Base-by-base conservation (phyloP, 164 flowering plant genomes). In the Platanus orientalis region DNA sequence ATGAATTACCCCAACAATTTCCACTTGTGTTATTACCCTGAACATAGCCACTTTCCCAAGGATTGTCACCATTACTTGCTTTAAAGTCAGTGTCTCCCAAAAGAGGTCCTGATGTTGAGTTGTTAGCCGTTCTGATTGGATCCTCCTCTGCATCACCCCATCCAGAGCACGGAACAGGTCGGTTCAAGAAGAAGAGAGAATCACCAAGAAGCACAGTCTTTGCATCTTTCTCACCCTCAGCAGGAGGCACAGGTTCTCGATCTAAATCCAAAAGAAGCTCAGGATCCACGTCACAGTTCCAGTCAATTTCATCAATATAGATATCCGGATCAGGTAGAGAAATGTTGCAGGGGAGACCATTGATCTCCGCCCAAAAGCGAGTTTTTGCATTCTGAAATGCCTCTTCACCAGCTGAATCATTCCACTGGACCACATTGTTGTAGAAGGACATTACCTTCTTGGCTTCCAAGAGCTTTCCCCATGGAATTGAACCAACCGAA, bases 401-500 rank as follows among this genome's bases (percentile, higher is more conserved):
- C 58, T 83, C 92, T 76, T 84, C 73, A 42, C 76, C 89, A 21
- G 90, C 92, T n/a, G 87, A 78, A 58, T 83, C 94, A 56, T 86
- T 69, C 97, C 97, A 90, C 30, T 75, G 61, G 24, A 78, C 42
- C 29, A 90, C 75, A 63, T 77, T 78, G 19, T 61, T 47, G 40
- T 78, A 73, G 29, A 50, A 65, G 29, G 45, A 48, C 73, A 73
- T 75, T 30, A 56, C 66, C 30, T 73, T 79, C 76, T 81, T 82
- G 0, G 82, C 48, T 66, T 82, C 77, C 26, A 80, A 53, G 23
- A 90, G 63, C 62, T 78, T 84, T 40, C 71, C 7, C 92, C 97
- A 90, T 27, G 89, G 83, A 42, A 88, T 72, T 47, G 47, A 54
- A 26, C 89, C 84, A 20, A 78, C 71, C 21, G 27, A 26, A 36